These are phyloP conservation scores for Coccomyxa sp. DNA, from an alignment of 139 green algal species.

Conservation along the genomic window DNA sequence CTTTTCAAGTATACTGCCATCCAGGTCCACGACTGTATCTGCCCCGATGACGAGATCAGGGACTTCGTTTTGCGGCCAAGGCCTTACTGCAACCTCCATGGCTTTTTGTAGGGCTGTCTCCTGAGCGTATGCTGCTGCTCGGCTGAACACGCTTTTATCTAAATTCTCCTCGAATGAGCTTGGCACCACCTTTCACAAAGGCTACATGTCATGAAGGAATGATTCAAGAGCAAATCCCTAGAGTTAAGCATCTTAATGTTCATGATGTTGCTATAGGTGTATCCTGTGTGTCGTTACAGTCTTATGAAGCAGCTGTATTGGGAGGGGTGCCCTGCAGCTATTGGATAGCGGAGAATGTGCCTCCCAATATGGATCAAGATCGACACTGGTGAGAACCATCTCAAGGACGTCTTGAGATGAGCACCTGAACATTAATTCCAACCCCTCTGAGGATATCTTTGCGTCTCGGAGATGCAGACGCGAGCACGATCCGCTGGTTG, in stretches of 20 bases:
- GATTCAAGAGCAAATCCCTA: not conserved
- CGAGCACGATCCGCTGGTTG: slow-evolving; percentile 57
- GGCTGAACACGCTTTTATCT: slow-evolving; percentile 39
- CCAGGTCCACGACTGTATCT: slow-evolving; percentile 80
- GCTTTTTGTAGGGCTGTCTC: slow-evolving; percentile 72
- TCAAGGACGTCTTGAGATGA: not conserved
- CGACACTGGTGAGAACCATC: too few relatives aligned
- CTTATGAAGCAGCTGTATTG: not conserved
- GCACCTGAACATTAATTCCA: slow-evolving; percentile 60
- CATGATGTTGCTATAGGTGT: not conserved
- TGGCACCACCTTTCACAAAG: slow-evolving; percentile 38
- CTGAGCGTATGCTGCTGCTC: slow-evolving; percentile 59
- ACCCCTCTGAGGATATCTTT: slow-evolving; percentile 62
- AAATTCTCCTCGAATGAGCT: slow-evolving; percentile 80
- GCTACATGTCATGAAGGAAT: not conserved
- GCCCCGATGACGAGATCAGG: slow-evolving; percentile 68
- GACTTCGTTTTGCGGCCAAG: not conserved
- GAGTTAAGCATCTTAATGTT: not conserved
- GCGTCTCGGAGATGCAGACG: slow-evolving; percentile 54
- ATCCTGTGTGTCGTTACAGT: too few relatives aligned
- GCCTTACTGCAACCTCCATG: slow-evolving; percentile 48
- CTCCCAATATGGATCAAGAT: too few relatives aligned
- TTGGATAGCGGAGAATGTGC: too few relatives aligned
- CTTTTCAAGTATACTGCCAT: slow-evolving; percentile 79
- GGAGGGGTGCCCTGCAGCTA: too few relatives aligned